Percentiles rank a stretch among this genome's conserved stretches.
phyloP scores from a whole-genome alignment of 1,284 basidiomycete species.

The Salmacisia buchloeana region DNA sequence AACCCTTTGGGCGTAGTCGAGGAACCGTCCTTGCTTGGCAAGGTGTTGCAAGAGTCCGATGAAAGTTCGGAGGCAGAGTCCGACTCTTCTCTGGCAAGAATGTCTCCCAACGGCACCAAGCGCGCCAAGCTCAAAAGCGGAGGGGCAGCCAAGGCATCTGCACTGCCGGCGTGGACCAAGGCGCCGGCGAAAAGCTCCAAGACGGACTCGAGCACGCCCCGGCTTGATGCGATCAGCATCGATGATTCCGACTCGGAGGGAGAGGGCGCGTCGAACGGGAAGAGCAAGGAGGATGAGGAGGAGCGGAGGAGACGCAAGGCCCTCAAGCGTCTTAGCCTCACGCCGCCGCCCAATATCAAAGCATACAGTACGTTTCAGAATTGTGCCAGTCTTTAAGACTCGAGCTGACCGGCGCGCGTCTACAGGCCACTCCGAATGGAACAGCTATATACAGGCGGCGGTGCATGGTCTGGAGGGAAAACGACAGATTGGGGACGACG shows the following conservation, averaged over 20 bases:
- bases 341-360: neutral
- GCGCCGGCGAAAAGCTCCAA: neutral
- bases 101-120: neutral
- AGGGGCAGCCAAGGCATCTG: neutral
- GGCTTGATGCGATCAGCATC: neutral
- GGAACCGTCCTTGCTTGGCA: no score
- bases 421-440: neutral
- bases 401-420: neutral
- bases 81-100: neutral
- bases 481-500: neutral
- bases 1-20: neutral
- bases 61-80: no score
- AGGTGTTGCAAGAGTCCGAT: no score
- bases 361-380: neutral
- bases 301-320: neutral
- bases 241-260: neutral
- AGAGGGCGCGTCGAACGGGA: neutral
- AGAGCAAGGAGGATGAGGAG: neutral
- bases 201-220: neutral
- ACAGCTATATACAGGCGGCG: neutral
- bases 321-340: neutral
- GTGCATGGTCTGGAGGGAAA: neutral
- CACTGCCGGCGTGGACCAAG: neutral
- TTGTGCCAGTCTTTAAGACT: neutral
- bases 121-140: neutral